Base-by-base conservation (phyloP, 176 grass and related monocot species). In the Tillandsia fasciculata region DNA sequence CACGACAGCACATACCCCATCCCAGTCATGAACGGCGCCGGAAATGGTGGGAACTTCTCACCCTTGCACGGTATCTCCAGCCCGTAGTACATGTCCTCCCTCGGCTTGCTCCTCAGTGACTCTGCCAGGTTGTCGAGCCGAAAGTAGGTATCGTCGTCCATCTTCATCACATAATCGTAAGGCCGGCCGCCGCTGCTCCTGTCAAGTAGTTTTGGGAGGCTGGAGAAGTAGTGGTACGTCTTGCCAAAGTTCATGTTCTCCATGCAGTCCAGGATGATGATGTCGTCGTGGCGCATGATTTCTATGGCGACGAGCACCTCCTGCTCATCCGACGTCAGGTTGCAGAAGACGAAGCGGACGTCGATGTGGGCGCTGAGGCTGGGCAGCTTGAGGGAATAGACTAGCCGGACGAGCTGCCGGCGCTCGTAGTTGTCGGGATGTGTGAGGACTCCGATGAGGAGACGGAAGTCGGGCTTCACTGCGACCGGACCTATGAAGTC, bases 321-420 rank as follows among this genome's bases (percentile, higher is more conserved):
- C 49, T 78, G 64, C 73, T 87, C 84, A 51, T 87, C 75, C 12
- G 11, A 66, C 50, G 64, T 52, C 9, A 78, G 17, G 24, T 59
- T 70, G 56, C 84, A 87, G 22, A 87, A 51, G 50, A 87, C 75
- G 54, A 87, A 87, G 52, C 81, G 67, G 13, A 87, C 72, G 52
- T 87, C 81, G n/a, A 87, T 56, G 48, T 80, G 67, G 11, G 50
- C 80, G 6, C 57, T n/a, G 22, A 27, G 51, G 49, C 69, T 68
- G 0, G 20, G 29, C 54, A 65, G 70, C 64, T 87, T 79, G 3
- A 87, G 70, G 13, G 76, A 59, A 53, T 88, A 88, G 14, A 73
- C 81, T 3, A 83, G 78, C 0, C 85, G 77, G 49, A 88, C 50
- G 0, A 77, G 71, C 48, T 82, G 68, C 27, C 81, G 85, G 11